phyloP scores from a whole-genome alignment of 2,329 filamentous ascomycete genomes.

The Trichoderma sp. region DNA sequence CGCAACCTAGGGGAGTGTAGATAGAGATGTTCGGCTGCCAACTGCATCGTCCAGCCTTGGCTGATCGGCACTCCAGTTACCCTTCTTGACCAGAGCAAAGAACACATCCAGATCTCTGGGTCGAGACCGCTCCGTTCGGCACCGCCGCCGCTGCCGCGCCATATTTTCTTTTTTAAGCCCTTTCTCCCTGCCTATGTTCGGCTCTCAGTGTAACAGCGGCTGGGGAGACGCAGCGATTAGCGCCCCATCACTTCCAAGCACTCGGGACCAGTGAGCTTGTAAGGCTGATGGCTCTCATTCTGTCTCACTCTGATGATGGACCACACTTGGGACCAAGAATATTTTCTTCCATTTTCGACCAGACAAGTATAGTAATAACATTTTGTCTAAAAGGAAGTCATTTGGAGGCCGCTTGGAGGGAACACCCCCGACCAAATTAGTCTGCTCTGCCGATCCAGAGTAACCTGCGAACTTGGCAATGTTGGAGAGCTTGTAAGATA shows the following conservation, averaged over 20 bases:
- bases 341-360: not conserved
- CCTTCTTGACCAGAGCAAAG: conserved; percentile 9
- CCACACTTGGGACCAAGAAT: not conserved
- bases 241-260: conserved; percentile 23
- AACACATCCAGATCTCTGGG: conserved; percentile 18
- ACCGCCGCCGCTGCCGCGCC: conserved; percentile 19
- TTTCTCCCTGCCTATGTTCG: conserved; percentile 9
- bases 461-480: not conserved
- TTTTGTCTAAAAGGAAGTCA: not conserved
- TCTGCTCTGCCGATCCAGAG: not conserved
- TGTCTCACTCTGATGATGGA: not conserved
- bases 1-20: not conserved
- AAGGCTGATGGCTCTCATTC: conserved; percentile 20
- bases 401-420: not conserved
- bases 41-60: not conserved
- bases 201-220: conserved; percentile 16
- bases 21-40: not conserved
- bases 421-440: not conserved
- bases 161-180: conserved; percentile 11
- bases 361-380: not conserved
- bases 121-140: conserved; percentile 22
- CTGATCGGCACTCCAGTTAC: conserved; percentile 14
- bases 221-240: conserved; percentile 18
- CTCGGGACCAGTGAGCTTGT: conserved; percentile 20
- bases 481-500: not conserved